These are phyloP conservation scores for Cutaneotrichosporon sp. DNA, from an alignment of 1,284 basidiomycete species.

Conservation along the genomic window DNA sequence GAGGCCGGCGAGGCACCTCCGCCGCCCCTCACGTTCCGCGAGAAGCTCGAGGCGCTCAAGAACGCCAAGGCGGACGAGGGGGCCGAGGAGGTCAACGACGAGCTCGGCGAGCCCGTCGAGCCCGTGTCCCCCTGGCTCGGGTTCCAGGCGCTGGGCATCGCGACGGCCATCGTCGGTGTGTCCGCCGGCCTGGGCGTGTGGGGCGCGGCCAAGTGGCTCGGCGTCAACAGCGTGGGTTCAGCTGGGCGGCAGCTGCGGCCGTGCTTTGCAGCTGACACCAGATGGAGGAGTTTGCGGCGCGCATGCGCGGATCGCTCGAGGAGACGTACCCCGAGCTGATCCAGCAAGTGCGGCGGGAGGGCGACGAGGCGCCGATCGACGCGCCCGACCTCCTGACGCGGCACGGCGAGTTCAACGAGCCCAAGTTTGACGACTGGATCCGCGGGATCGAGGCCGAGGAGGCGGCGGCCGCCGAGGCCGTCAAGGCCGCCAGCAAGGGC, in stretches of 20 bases:
- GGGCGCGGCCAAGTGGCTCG: conserved; percentile 37
- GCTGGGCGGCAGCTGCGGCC: too few relatives aligned
- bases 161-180: conserved; percentile 42
- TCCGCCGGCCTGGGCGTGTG: conserved; percentile 40
- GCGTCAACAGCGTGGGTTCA: conserved; percentile 43
- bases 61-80: conserved; percentile 18
- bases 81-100: conserved; percentile 17
- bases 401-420: conserved; percentile 22
- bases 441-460: conserved; percentile 17
- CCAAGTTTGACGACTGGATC: conserved; percentile 21
- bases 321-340: conserved; percentile 30
- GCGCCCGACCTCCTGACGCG: conserved; percentile 15
- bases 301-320: conserved; percentile 37
- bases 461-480: background rate
- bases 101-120: conserved; percentile 16
- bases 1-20: background rate
- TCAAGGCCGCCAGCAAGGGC: too few relatives aligned
- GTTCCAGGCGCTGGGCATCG: conserved; percentile 44
- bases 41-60: conserved; percentile 33
- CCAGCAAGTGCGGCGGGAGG: conserved; percentile 20
- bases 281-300: conserved; percentile 41
- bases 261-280: conserved; percentile 14
- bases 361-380: conserved; percentile 7
- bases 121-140: conserved; percentile 30
- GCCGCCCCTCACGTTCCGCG: conserved; percentile 31